These are phyloP conservation scores for Starmera stellimalicola DNA, from an alignment of 1,139 yeast genomes.

Conservation along the genomic window DNA sequence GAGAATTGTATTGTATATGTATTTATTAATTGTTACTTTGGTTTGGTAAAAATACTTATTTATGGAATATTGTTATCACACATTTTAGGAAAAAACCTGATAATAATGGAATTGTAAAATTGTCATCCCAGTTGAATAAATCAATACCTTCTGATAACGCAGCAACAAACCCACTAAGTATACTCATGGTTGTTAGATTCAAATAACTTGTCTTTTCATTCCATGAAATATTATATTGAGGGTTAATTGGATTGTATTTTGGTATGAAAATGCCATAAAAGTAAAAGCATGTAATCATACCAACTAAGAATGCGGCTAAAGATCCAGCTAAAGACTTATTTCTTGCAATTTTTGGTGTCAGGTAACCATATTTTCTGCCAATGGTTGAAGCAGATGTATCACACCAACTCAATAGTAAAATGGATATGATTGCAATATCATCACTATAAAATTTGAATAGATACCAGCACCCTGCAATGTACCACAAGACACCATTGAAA, in stretches of 20 bases:
- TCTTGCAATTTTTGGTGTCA: slow-evolving; percentile 67
- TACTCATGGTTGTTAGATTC: slow-evolving; percentile 39
- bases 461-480: slow-evolving; percentile 64
- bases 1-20: neutral
- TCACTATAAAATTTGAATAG: slow-evolving; percentile 67
- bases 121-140: slow-evolving; percentile 73
- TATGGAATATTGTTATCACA: slow-evolving; percentile 28
- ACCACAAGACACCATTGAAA: slow-evolving; percentile 82
- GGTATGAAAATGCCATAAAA: slow-evolving; percentile 73
- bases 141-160: slow-evolving; percentile 81
- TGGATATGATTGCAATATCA: slow-evolving; percentile 71
- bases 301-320: slow-evolving; percentile 73
- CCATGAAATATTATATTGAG: slow-evolving; percentile 54
- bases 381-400: slow-evolving; percentile 95
- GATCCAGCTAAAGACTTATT: slow-evolving; percentile 87
- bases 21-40: too few species aligned
- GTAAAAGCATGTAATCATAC: slow-evolving; percentile 52
- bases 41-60: too few species aligned
- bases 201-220: slow-evolving; percentile 48
- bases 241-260: slow-evolving; percentile 37
- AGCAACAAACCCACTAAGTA: slow-evolving; percentile 71
- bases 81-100: slow-evolving; percentile 55
- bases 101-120: slow-evolving; percentile 84
- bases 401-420: slow-evolving; percentile 85
- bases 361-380: slow-evolving; percentile 76